phyloP scores from a whole-genome alignment of 768 basidiomycete species.

The Rubroboletus satanas region DNA sequence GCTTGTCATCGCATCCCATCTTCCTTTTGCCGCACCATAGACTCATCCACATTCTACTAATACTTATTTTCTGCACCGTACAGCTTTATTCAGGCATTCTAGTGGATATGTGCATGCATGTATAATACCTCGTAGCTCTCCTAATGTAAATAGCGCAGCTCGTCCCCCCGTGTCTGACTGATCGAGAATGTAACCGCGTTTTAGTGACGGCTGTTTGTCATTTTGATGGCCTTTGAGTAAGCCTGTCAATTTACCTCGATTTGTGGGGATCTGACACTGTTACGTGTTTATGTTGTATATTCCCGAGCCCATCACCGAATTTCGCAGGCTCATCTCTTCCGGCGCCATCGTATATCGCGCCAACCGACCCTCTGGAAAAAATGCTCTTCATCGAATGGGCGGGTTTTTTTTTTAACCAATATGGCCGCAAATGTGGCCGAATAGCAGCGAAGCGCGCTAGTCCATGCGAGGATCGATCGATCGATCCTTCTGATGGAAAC shows the following conservation, averaged over 20 bases:
- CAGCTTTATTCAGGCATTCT: constrained; percentile 34
- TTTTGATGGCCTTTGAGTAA: constrained; percentile 32
- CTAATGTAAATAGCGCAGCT: constrained; percentile 32
- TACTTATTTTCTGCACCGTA: constrained; percentile 33
- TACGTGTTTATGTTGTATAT: constrained; percentile 23
- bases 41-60: constrained; percentile 32
- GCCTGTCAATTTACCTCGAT: constrained; percentile 27
- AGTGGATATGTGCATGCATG: constrained; percentile 39
- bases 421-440: constrained; percentile 2
- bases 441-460: constrained; percentile 10
- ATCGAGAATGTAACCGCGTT: constrained; percentile 14
- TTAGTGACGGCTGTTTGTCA: constrained; percentile 22
- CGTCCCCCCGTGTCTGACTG: neutral
- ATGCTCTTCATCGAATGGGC: neutral
- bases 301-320: constrained; percentile 11
- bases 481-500: constrained; percentile 34
- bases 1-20: constrained; percentile 15
- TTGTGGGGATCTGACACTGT: constrained; percentile 26
- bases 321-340: constrained; percentile 8
- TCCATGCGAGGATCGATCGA: constrained; percentile 21
- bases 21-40: constrained; percentile 21
- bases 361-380: constrained; percentile 10
- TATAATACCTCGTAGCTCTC: constrained; percentile 30
- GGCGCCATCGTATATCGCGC: constrained; percentile 5
- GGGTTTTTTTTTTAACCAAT: constrained; percentile 1